Conservation (phyloP, 306 rosid genomes). For the Chamaecrista fasciculata region DNA sequence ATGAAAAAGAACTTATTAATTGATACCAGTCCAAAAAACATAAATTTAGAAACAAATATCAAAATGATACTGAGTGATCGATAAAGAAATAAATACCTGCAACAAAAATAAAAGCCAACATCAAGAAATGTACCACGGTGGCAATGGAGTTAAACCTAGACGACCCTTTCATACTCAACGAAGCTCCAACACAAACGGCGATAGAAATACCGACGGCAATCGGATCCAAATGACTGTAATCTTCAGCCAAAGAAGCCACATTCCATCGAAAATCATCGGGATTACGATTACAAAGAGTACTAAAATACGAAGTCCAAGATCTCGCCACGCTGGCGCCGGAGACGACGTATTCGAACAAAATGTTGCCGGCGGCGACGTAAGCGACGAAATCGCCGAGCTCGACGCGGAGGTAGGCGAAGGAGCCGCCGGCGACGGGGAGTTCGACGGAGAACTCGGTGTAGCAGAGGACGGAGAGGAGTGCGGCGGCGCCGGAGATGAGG, state of each 20-base stretch:
- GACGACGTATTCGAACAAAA: slow-evolving; percentile 28
- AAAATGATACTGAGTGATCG: background rate
- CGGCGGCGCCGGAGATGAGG: slow-evolving; percentile 28
- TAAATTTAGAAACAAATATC: too few species aligned
- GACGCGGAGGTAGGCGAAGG: slow-evolving; percentile 33
- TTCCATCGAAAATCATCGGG: slow-evolving; percentile 31
- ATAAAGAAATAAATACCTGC: background rate
- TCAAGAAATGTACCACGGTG: slow-evolving; percentile 22
- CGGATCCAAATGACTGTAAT: slow-evolving; percentile 30
- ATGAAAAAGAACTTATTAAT: too few species aligned
- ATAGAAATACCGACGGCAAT: slow-evolving; percentile 29
- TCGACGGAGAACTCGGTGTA: slow-evolving; percentile 39
- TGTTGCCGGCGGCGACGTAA: slow-evolving; percentile 31
- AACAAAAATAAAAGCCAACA: slow-evolving; percentile 22
- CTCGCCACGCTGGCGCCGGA: slow-evolving; percentile 36
- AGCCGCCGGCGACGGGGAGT: slow-evolving; percentile 34
- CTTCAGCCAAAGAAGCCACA: slow-evolving; percentile 14
- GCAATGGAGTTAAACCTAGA: slow-evolving; percentile 30
- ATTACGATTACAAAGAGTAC: slow-evolving; percentile 29
- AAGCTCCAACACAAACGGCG: slow-evolving; percentile 11
- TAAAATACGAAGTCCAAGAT: slow-evolving; percentile 38
- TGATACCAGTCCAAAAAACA: too few species aligned
- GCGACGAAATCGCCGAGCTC: slow-evolving; percentile 36
- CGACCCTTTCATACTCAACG: slow-evolving; percentile 28
- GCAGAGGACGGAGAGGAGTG: slow-evolving; percentile 35